Evolutionary conservation across 495 filamentous ascomycete genomes (phyloP).

Genomic region (Elasticomyces elasticus): DNA sequence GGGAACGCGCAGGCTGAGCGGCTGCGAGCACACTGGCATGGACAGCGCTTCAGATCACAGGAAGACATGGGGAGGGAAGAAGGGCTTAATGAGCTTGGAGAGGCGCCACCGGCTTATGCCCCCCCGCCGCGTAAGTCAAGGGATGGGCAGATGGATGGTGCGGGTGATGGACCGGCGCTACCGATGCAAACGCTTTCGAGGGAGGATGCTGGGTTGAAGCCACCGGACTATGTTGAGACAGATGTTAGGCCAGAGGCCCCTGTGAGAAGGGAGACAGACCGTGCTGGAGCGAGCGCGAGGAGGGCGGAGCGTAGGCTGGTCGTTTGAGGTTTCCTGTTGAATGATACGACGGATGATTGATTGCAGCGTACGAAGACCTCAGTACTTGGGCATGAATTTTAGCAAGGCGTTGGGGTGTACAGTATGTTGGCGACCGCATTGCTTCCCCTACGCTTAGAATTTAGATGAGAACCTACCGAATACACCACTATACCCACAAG

Average conservation of each 20-base stretch:
- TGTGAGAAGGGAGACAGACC: not conserved
- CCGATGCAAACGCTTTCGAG: slow-evolving; percentile 28
- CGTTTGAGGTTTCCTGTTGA: not conserved
- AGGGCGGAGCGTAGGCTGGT: not conserved
- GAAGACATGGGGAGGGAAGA: slow-evolving; percentile 27
- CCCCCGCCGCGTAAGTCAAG: slow-evolving; percentile 20
- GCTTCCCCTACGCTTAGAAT: too few relatives aligned
- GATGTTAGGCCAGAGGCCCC: not conserved
- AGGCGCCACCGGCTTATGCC: slow-evolving; percentile 36
- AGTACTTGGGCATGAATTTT: slow-evolving; percentile 20
- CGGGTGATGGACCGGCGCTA: slow-evolving; percentile 11
- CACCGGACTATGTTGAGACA: slow-evolving; percentile 26
- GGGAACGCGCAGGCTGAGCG: slow-evolving; percentile 1
- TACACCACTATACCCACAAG: too few relatives aligned
- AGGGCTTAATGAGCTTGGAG: slow-evolving; percentile 35
- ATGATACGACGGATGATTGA: not conserved
- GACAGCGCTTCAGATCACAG: slow-evolving; percentile 21
- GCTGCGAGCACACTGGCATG: slow-evolving; percentile 21
- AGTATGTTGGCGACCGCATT: too few relatives aligned
- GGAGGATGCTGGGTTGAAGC: slow-evolving; percentile 25
- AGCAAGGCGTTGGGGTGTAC: slow-evolving; percentile 6
- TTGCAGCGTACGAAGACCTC: not conserved
- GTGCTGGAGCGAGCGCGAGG: slow-evolving; percentile 3
- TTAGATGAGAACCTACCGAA: too few relatives aligned
- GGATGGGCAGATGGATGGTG: not conserved